Evolutionary conservation across 345 rosid genomes (phyloP).

Genomic region (Pugionium cornutum): DNA sequence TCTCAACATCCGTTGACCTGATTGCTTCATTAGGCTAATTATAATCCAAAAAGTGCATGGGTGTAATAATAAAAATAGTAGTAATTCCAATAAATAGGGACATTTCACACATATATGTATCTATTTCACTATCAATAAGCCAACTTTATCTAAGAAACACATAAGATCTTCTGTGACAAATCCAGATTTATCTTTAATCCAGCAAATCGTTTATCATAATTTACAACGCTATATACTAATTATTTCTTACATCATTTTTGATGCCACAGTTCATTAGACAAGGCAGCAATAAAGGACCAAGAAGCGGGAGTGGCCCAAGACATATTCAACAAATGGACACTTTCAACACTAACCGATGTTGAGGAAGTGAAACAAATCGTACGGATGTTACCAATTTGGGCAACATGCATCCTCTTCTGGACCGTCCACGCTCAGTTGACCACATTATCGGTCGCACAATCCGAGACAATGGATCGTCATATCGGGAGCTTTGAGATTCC

Average conservation of each 20-base stretch:
- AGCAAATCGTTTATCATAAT: background rate
- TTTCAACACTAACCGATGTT: constrained; percentile 83
- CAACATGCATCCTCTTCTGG: constrained; percentile 87
- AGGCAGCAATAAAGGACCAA: constrained; percentile 69
- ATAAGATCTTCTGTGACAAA: background rate
- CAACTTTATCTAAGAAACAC: background rate
- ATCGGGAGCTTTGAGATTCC: constrained; percentile 85
- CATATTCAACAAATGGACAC: constrained; percentile 62
- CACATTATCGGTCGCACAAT: constrained; percentile 90
- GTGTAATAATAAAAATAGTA: no score
- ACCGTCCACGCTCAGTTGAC: constrained; percentile 95
- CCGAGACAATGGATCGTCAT: constrained; percentile 87
- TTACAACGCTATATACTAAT: background rate
- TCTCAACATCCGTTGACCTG: no score
- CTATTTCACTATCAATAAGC: constrained; percentile 8
- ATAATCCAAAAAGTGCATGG: no score
- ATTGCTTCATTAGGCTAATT: no score
- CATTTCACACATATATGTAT: background rate
- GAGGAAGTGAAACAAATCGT: constrained; percentile 91
- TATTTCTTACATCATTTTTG: background rate
- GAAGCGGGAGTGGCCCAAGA: constrained; percentile 26
- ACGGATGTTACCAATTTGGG: constrained; percentile 93
- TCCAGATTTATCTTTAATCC: background rate
- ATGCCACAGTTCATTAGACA: constrained; percentile 75
- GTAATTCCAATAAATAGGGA: background rate